A percentile compares a stretch with the other conserved stretches of the same genome.
These are phyloP conservation scores for Wickerhamomyces subpelliculosus DNA, from an alignment of 805 yeast species.

Conservation along the genomic window DNA sequence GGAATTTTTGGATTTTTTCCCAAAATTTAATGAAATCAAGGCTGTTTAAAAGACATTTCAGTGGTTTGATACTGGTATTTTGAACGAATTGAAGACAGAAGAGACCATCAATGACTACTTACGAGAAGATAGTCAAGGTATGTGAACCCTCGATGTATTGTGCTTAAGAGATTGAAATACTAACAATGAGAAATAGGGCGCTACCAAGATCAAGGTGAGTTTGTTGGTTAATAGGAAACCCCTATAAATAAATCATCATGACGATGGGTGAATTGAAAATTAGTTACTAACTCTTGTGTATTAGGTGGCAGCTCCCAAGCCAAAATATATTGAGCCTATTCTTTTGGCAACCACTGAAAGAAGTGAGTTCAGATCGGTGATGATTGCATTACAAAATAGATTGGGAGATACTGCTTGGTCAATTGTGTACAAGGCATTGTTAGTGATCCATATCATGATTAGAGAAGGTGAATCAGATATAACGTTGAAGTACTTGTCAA, in stretches of 20 bases:
- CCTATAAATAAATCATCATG: background rate
- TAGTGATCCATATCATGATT: conserved; percentile 84
- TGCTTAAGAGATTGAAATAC: conserved; percentile 1
- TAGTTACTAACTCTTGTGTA: background rate
- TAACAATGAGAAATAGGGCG: conserved; percentile 34
- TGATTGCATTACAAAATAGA: conserved; percentile 55
- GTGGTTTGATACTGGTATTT: too few relatives aligned
- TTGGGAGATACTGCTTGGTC: conserved; percentile 86
- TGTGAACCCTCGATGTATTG: conserved; percentile 12
- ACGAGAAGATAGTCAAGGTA: conserved; percentile 68
- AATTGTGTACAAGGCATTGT: conserved; percentile 75
- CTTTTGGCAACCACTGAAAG: conserved; percentile 38
- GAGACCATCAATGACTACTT: conserved; percentile 43
- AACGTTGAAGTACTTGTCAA: conserved; percentile 54
- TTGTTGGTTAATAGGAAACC: background rate
- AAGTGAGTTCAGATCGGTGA: conserved; percentile 55
- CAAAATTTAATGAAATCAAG: too few relatives aligned
- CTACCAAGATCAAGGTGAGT: conserved; percentile 52
- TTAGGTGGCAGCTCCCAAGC: conserved; percentile 93
- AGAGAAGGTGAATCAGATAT: conserved; percentile 83
- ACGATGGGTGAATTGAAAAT: background rate
- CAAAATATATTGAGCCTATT: conserved; percentile 92
- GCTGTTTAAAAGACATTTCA: too few relatives aligned
- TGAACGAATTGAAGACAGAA: too few relatives aligned
- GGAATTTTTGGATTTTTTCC: too few relatives aligned